Evolutionary conservation across 176 grass and related monocot genomes (phyloP).

Genomic region (Lolium multiflorum): DNA sequence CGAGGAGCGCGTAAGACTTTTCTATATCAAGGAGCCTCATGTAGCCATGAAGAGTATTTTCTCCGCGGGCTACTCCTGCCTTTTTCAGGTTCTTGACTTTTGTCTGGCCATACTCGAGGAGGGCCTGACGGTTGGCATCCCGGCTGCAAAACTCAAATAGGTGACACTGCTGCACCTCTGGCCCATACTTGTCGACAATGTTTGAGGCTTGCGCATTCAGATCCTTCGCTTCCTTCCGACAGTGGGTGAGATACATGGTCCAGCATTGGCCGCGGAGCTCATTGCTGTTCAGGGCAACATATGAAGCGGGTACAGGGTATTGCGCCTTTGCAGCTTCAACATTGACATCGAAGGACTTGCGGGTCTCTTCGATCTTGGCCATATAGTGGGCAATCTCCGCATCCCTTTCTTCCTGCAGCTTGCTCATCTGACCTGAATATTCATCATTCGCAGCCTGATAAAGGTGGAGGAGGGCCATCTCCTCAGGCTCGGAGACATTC

Average conservation of each 20-base stretch:
- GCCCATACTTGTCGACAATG: constrained; percentile 23
- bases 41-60: constrained; percentile 27
- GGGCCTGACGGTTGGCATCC: constrained; percentile 16
- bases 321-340: constrained; percentile 20
- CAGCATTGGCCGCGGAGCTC: constrained; percentile 18
- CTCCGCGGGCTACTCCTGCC: constrained; percentile 10
- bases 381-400: not conserved
- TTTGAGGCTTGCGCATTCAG: not conserved
- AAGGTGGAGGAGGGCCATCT: constrained; percentile 29
- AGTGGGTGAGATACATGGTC: not conserved
- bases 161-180: constrained; percentile 2
- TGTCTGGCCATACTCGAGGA: constrained; percentile 24
- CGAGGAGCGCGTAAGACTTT: constrained; percentile 16
- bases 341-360: constrained; percentile 16
- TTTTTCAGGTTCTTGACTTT: not conserved
- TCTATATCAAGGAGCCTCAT: constrained; percentile 11
- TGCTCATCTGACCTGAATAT: constrained; percentile 4
- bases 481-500: not conserved
- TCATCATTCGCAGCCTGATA: constrained; percentile 21
- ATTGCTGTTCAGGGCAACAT: constrained; percentile 11
- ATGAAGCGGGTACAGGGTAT: constrained; percentile 14
- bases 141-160: constrained; percentile 29
- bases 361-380: not conserved
- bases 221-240: constrained; percentile 26
- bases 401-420: constrained; percentile 19